These are phyloP conservation scores for Galeopsis tetrahit DNA, from an alignment of 257 asterid genomes.

Conservation along the genomic window DNA sequence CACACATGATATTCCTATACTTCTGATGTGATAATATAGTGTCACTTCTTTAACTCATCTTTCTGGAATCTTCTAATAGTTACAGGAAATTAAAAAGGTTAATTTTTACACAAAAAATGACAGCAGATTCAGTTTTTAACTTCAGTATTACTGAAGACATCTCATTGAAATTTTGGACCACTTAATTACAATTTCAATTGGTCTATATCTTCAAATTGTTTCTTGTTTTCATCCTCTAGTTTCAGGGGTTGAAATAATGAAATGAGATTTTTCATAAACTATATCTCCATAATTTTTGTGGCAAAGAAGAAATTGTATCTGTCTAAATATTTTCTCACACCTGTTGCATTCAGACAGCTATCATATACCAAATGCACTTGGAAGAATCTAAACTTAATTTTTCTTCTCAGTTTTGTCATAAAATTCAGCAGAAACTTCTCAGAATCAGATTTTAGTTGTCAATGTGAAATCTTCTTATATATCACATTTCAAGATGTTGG, in stretches of 20 bases:
- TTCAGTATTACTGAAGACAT: background rate
- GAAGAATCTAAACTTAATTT: background rate
- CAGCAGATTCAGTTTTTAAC: background rate
- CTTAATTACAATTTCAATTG: background rate
- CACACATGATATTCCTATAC: constrained; percentile 17
- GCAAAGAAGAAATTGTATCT: constrained; percentile 15
- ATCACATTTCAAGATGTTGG: constrained; percentile 31
- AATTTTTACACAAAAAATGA: background rate
- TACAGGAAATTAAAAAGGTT: background rate
- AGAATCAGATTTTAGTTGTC: background rate
- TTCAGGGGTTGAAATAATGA: background rate
- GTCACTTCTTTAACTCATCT: background rate
- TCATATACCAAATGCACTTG: constrained; percentile 2
- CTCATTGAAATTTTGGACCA: background rate
- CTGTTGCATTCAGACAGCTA: constrained; percentile 33
- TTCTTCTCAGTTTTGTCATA: background rate
- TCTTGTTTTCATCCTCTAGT: constrained; percentile 8
- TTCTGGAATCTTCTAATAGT: constrained; percentile 15
- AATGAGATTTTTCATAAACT: background rate
- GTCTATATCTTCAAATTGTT: background rate
- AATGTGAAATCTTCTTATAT: background rate
- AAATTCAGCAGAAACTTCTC: background rate
- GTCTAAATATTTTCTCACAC: constrained; percentile 27
- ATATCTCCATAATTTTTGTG: constrained; percentile 31
- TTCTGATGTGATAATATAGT: background rate